These are phyloP conservation scores for Rubroboletus pulcherrimus DNA, from an alignment of 768 basidiomycete genomes.

Conservation along the genomic window DNA sequence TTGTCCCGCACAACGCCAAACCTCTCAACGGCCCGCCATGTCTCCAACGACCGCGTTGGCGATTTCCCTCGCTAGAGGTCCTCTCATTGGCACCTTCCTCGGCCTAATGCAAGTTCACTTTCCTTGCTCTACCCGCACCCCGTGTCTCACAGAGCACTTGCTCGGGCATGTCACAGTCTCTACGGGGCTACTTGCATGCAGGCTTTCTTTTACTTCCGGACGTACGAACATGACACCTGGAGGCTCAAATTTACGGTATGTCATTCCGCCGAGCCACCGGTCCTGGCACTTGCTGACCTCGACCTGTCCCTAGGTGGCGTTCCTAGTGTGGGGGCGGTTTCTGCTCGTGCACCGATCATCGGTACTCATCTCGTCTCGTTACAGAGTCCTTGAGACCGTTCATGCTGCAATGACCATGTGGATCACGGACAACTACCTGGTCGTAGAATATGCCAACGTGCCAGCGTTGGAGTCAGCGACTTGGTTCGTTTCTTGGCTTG, in stretches of 20 bases:
- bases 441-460: slow-evolving; percentile 17
- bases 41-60: background rate
- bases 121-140: background rate
- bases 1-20: background rate
- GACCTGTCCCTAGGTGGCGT: slow-evolving; percentile 15
- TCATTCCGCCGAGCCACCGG: background rate
- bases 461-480: slow-evolving; percentile 6
- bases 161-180: slow-evolving; percentile 8
- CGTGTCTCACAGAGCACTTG: background rate
- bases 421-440: slow-evolving; percentile 24
- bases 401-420: slow-evolving; percentile 23
- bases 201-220: slow-evolving; percentile 27
- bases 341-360: background rate
- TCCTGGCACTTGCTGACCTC: background rate
- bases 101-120: slow-evolving; percentile 16
- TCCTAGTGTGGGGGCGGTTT: slow-evolving; percentile 14
- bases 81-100: slow-evolving; percentile 26
- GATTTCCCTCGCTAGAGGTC: slow-evolving; percentile 21
- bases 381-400: slow-evolving; percentile 19
- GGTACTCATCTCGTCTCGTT: background rate
- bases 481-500: slow-evolving; percentile 18
- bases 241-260: slow-evolving; percentile 24
- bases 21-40: slow-evolving; percentile 2
- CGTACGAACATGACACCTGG: slow-evolving; percentile 15
- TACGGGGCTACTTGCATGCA: slow-evolving; percentile 30